Base-by-base conservation (phyloP, 208 protist genomes). In the Trichomonas tenax region DNA sequence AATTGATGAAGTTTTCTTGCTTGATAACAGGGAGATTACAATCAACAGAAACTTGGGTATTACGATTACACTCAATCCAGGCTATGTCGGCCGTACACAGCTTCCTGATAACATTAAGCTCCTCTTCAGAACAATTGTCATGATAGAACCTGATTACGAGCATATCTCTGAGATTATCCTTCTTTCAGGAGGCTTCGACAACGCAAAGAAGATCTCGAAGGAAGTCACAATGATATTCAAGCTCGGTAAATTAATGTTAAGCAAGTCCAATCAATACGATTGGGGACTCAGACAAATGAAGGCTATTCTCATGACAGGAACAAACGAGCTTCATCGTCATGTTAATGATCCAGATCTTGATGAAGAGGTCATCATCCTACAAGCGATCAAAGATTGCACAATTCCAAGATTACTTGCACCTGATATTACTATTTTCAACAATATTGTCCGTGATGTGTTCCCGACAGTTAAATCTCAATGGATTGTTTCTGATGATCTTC, bases 221-320 rank as follows among this genome's bases (percentile, higher is more conserved):
- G 99, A 99, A 97, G 99, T 99, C 98, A 98, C 99, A 21, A 98
- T 98, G 14, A 99, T 98, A 8, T 99, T 99, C 97, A 97, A 98
- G 10, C 97, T 99, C 34, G 99, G 98, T 97, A 99, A 98, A 34
- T 98, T 99, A 98, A 99, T 99, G 97, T 98, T 99, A 17, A 98
- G 96, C 41, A 49, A 96, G 15, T 98, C 99, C 97, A 98, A 99
- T 96, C 99, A 99, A 97, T 99, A 99, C 97, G 99, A 99, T 97
- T 99, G 99, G 97, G 99, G 99, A 96, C 99, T 99, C 98, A 98
- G 99, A 81, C 99, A 98, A 82, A 99, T 99, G 82, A 99, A 99
- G 97, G 99, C 99, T 0, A 98, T 99, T 96, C 99, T 99, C 96
- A 98, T 98, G 15, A 98, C 98, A 36, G 99, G 98, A 10, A 98